Evolutionary conservation across 768 basidiomycete species (phyloP).

Genomic region (Termitomyces titanicus): DNA sequence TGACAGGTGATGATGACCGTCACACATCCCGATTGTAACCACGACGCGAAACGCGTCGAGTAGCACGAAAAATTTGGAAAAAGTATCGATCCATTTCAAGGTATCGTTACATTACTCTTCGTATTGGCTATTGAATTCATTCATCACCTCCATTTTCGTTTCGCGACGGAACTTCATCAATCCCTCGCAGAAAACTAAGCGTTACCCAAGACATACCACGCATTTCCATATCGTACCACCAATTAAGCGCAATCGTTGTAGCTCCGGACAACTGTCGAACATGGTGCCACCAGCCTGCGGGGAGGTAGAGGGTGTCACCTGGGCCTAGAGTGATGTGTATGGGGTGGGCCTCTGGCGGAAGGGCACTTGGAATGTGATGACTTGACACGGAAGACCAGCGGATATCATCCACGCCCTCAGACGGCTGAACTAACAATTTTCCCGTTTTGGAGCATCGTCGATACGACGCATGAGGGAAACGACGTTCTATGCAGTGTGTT

Average conservation of each 20-base stretch:
- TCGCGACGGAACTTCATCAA: constrained; percentile 31
- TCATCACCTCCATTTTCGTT: constrained; percentile 20
- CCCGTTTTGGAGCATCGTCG: constrained; percentile 35
- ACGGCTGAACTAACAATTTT: constrained; percentile 23
- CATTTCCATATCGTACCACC: constrained; percentile 87
- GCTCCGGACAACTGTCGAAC: constrained; percentile 63
- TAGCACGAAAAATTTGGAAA: too few species aligned
- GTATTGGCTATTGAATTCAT: not conserved
- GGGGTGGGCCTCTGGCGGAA: constrained; percentile 56
- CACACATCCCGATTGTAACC: too few species aligned
- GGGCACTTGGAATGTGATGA: constrained; percentile 43
- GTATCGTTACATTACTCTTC: too few species aligned
- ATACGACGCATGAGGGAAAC: constrained; percentile 69
- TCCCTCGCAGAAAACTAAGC: constrained; percentile 56
- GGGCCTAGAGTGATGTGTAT: constrained; percentile 60
- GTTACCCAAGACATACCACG: constrained; percentile 68
- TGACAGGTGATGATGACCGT: constrained; percentile 14
- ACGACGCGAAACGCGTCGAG: too few species aligned
- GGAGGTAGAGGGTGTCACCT: constrained; percentile 85
- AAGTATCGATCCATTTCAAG: not conserved
- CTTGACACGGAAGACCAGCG: constrained; percentile 82
- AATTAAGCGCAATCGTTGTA: constrained; percentile 72
- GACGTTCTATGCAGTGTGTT: constrained; percentile 38
- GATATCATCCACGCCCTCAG: constrained; percentile 32
- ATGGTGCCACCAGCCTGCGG: constrained; percentile 94